Conservation (phyloP, 352 stramenopile species). For the Phytopythium litorale region DNA sequence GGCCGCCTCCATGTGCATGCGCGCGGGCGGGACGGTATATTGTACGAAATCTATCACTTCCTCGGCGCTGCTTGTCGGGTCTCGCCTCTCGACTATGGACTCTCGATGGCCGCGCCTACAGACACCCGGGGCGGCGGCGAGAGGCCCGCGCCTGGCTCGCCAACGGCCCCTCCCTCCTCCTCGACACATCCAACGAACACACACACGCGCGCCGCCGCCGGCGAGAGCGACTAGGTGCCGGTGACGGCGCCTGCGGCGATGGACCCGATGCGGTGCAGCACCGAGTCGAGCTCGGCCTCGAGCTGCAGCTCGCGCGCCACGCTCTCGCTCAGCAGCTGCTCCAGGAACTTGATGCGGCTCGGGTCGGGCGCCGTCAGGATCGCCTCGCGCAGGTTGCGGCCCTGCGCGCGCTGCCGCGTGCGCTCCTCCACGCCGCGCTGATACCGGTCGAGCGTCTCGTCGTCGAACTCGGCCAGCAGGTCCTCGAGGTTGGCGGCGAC, state of each 20-base stretch:
- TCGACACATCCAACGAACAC: neutral
- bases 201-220: neutral
- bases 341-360: conserved; percentile 85
- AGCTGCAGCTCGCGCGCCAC: conserved; percentile 81
- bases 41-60: conserved; percentile 44
- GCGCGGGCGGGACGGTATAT: conserved; percentile 18
- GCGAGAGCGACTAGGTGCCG: conserved; percentile 4
- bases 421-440: conserved; percentile 61
- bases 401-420: conserved; percentile 72
- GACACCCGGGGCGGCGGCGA: neutral
- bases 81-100: neutral
- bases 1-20: neutral
- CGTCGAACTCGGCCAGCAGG: conserved; percentile 28
- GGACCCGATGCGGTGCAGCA: conserved; percentile 39
- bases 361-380: conserved; percentile 72
- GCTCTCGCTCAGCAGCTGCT: conserved; percentile 81
- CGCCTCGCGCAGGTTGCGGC: conserved; percentile 72
- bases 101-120: neutral
- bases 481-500: conserved; percentile 28
- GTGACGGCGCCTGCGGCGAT: neutral
- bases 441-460: conserved; percentile 51
- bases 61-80: neutral
- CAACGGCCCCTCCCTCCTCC: neutral
- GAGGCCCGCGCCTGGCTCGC: neutral
- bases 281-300: conserved; percentile 70